phyloP scores from a whole-genome alignment of 371 early-diverging fungal genomes.

The Syncephalis plumigaleata region DNA sequence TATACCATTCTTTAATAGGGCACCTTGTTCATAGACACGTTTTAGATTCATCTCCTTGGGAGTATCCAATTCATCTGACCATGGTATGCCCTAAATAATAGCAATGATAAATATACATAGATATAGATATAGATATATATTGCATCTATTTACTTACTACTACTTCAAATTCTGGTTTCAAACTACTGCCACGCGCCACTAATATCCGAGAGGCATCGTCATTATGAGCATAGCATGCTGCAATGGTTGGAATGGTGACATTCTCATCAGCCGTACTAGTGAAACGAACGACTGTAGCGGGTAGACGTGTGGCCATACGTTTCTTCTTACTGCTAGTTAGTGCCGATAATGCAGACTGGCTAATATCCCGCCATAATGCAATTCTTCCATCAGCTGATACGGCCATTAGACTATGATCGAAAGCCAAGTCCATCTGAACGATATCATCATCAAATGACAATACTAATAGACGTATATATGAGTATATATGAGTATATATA shows the following conservation, averaged over 20 bases:
- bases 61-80: no score
- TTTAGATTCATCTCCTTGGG: no score
- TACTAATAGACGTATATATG: conserved; percentile 7
- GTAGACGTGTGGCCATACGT: conserved; percentile 33
- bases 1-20: no score
- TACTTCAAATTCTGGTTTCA: conserved; percentile 58
- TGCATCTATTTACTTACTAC: conserved; percentile 17
- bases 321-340: conserved; percentile 24
- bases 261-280: conserved; percentile 20
- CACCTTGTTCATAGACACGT: no score
- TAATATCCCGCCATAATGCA: conserved; percentile 49
- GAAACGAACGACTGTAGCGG: conserved; percentile 33
- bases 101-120: no score
- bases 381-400: conserved; percentile 52
- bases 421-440: conserved; percentile 27
- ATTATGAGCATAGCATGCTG: conserved; percentile 31
- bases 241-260: conserved; percentile 32
- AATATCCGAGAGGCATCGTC: conserved; percentile 18
- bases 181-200: conserved; percentile 45
- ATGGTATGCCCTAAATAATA: no score
- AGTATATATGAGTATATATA: background rate
- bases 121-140: no score
- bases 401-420: conserved; percentile 37
- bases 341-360: conserved; percentile 10
- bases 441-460: conserved; percentile 45